Evolutionary conservation across 1,139 yeast species (phyloP).

Genomic region (Magnusiomyces ingens): DNA sequence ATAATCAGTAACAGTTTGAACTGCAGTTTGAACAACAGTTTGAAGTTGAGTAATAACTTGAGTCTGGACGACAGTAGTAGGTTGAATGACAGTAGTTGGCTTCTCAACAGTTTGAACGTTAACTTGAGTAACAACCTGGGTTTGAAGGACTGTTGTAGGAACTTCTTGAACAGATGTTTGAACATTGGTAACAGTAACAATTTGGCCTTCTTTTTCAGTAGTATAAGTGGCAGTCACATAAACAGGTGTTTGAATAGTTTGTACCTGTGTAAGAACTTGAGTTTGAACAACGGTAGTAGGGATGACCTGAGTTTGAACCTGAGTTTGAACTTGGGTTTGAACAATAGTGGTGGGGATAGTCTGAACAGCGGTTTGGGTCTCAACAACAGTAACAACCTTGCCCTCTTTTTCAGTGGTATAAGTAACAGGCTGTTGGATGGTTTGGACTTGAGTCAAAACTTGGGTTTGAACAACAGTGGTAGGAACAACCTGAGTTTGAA

Average conservation of each 20-base stretch:
- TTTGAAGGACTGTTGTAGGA: not conserved
- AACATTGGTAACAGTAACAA: constrained; percentile 2
- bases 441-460: not conserved
- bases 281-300: constrained; percentile 5
- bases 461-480: constrained; percentile 3
- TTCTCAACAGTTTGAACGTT: not conserved
- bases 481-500: not conserved
- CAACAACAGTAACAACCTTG: not conserved
- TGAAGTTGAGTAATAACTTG: not conserved
- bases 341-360: not conserved
- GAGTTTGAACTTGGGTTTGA: constrained; percentile 1
- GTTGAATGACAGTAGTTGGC: not conserved
- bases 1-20: not conserved
- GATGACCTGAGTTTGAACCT: not conserved
- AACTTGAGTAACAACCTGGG: not conserved
- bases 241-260: not conserved
- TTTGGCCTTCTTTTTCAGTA: constrained; percentile 3
- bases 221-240: not conserved
- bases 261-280: not conserved
- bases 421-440: not conserved
- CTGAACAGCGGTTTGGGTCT: not conserved
- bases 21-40: not conserved
- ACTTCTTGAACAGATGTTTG: not conserved
- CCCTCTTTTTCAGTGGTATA: constrained; percentile 2
- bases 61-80: constrained; percentile 2